Evolutionary conservation across 1,139 yeast species (phyloP).

Genomic region (Geotrichum reessii): DNA sequence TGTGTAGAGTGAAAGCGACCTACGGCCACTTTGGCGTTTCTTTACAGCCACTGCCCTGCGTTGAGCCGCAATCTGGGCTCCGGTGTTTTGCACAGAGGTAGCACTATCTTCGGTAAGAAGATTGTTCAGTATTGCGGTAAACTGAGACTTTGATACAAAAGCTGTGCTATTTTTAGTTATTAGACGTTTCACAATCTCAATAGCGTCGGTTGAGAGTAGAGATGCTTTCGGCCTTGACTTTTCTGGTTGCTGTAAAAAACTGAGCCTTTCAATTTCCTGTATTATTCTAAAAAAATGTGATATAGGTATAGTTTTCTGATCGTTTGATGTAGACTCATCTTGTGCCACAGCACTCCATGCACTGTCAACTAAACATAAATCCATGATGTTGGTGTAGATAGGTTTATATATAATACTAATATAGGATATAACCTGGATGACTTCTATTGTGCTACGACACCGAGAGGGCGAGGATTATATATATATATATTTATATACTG

Average conservation of each 20-base stretch:
- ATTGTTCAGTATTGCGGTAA: background rate
- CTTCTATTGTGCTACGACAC: no score
- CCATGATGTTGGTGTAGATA: background rate
- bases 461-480: no score
- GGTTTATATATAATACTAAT: no score
- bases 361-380: background rate
- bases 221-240: background rate
- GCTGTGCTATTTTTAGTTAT: background rate
- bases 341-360: background rate
- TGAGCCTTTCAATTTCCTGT: background rate
- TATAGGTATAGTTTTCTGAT: background rate
- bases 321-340: background rate
- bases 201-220: background rate
- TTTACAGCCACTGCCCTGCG: background rate
- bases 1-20: constrained; percentile 11
- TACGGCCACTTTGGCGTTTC: background rate
- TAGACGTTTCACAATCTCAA: background rate
- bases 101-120: background rate
- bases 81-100: background rate
- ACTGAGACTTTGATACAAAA: background rate
- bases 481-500: no score
- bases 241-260: background rate
- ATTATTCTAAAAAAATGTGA: background rate
- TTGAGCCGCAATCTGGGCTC: background rate
- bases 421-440: no score